A percentile compares a stretch with the other conserved stretches of the same genome.
Evolutionary conservation across 306 rosid species (phyloP).

Genomic region (Coriaria nepalensis): DNA sequence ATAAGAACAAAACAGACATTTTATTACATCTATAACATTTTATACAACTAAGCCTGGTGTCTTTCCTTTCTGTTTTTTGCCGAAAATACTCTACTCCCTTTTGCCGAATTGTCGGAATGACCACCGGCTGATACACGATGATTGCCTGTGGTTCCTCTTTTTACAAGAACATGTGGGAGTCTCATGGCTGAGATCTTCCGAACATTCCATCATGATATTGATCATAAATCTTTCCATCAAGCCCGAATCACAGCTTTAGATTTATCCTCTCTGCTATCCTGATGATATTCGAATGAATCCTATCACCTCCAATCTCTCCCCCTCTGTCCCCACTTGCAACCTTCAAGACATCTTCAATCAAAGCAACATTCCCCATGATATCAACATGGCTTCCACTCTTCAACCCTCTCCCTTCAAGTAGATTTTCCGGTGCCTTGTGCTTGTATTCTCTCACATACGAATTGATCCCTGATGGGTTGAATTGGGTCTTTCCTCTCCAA

Average conservation of each 20-base stretch:
- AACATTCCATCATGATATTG: not conserved
- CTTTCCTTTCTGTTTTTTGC: too few species aligned
- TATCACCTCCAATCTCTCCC: conserved; percentile 51
- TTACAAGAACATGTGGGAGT: too few species aligned
- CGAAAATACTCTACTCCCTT: too few species aligned
- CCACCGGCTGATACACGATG: too few species aligned
- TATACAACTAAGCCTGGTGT: too few species aligned
- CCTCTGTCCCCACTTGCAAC: conserved; percentile 60
- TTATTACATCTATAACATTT: too few species aligned
- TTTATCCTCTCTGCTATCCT: conserved; percentile 39
- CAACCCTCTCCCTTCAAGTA: conserved; percentile 39
- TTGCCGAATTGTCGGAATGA: too few species aligned
- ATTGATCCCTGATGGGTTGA: conserved; percentile 54
- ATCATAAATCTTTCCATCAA: not conserved
- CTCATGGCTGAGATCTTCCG: too few species aligned
- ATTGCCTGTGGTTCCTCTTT: too few species aligned
- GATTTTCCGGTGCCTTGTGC: conserved; percentile 31
- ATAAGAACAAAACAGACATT: too few species aligned
- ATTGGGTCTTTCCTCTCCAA: conserved; percentile 62
- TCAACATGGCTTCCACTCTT: conserved; percentile 41
- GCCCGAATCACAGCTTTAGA: conserved; percentile 22
- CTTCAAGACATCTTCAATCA: conserved; percentile 47
- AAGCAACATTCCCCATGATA: conserved; percentile 43
- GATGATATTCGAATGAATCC: conserved; percentile 47
- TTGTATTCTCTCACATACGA: conserved; percentile 50